Base-by-base conservation (phyloP, 73 alveolate species). In the Paramecium bursaria region DNA sequence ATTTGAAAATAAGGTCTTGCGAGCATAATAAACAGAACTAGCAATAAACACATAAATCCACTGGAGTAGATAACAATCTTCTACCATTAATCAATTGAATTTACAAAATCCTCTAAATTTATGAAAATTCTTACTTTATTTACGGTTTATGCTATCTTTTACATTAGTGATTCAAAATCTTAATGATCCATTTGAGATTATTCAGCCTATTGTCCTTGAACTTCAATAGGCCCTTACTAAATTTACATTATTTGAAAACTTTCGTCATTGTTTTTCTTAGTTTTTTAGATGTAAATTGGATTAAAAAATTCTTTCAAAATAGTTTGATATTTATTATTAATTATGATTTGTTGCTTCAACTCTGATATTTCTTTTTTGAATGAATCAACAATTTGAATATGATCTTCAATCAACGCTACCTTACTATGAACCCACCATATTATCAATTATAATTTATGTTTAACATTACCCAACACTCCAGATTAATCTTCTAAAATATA, bases 381-480 rank as follows among this genome's bases (percentile, higher is more conserved):
- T 3, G 33, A 46, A 39, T 67, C 27, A 21, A 67, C 57, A 33
- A 7, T 21, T 17, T 14, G 2, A 11, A 67, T 35, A 19, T 67
- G 82, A 67, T 67, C 82, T 42, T 67, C 82, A 1, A 67, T 25
- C 22, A 67, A 67, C 10, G 82, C 82, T 0, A 67, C 82, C 21
- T 67, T 67, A 19, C 82, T 67, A 35, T 67, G 82, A 19, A 67
- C 82, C 82, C 82, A 67, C 55, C 48, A 39, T 13, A 67, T 19
- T 0, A 35, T 67, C 44, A 67, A 42, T 25, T 67, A 25, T 1
- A 67, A 3, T 67, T 67, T 67, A 39, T 25, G 22, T 35, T 67
- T 31, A 35, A 57, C 17, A 67, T 67, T 67, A 3, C 33, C 21
- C 21, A 67, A 19, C 19, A 67, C 82, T 3, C 82, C 82, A 15